phyloP scores from a whole-genome alignment of 2,329 filamentous ascomycete species.

The Pyrenochaeta sp. region DNA sequence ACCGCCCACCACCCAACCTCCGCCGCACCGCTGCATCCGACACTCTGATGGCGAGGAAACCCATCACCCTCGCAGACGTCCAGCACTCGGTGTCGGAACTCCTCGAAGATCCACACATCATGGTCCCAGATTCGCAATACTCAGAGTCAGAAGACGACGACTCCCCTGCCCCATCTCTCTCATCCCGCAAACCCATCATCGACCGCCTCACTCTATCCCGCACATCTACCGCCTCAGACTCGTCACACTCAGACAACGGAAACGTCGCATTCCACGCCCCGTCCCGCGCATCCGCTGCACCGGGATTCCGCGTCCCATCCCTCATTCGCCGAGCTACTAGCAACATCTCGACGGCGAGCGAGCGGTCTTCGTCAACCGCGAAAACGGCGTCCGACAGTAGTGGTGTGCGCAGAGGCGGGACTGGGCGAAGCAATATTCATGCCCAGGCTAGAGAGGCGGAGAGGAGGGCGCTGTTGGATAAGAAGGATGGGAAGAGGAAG shows the following conservation, averaged over 20 bases:
- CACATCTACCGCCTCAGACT: conserved; percentile 37
- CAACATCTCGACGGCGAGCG: conserved; percentile 43
- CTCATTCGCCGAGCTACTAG: conserved; percentile 78
- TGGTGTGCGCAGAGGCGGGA: conserved; percentile 57
- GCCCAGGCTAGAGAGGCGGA: conserved; percentile 67
- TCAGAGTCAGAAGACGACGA: conserved; percentile 50
- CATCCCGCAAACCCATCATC: conserved; percentile 60
- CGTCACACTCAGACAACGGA: conserved; percentile 35
- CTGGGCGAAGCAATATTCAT: conserved; percentile 67
- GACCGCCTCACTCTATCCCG: conserved; percentile 78
- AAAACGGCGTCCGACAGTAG: conserved; percentile 35
- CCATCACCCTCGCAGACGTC: conserved; percentile 79
- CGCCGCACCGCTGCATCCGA: conserved; percentile 66
- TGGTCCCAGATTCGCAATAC: conserved; percentile 63
- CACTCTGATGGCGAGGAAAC: conserved; percentile 67
- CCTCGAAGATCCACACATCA: conserved; percentile 68
- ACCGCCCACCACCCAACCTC: conserved; percentile 63
- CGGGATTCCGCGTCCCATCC: conserved; percentile 70
- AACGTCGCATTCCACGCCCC: conserved; percentile 65
- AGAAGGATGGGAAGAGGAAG: conserved; percentile 59
- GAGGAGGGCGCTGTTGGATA: conserved; percentile 59
- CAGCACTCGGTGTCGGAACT: conserved; percentile 83
- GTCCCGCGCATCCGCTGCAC: conserved; percentile 41
- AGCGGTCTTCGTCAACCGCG: conserved; percentile 44
- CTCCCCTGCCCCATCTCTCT: conserved; percentile 46